Evolutionary conservation across 371 early-diverging fungal species (phyloP).

Genomic region (Apophysomyces variabilis): DNA sequence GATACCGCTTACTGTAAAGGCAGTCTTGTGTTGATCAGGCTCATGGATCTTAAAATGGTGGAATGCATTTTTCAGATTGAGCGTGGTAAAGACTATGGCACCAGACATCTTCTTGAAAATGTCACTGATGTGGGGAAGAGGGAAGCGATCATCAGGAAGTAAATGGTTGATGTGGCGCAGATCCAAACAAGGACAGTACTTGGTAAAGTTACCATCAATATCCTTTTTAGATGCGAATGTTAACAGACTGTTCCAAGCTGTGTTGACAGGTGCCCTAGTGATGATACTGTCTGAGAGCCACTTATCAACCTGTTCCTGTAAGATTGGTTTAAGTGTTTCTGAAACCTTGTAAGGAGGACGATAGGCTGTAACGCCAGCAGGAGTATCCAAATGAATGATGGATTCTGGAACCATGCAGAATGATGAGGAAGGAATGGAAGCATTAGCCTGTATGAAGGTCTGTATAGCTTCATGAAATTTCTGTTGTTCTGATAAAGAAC

Average conservation of each 20-base stretch:
- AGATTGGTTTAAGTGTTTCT: not conserved
- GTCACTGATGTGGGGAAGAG: not conserved
- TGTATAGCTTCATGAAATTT: not conserved
- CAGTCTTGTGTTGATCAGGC: not conserved
- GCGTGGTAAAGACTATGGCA: not conserved
- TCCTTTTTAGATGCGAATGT: constrained; percentile 30
- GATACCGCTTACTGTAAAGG: not conserved
- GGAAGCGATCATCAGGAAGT: not conserved
- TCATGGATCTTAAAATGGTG: no score
- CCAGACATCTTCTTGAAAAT: not conserved
- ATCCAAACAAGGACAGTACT: constrained; percentile 20
- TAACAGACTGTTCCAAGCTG: constrained; percentile 17
- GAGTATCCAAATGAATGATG: not conserved
- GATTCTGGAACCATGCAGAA: constrained; percentile 13
- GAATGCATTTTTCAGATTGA: not conserved
- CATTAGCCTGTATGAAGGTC: not conserved
- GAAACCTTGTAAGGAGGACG: not conserved
- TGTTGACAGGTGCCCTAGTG: not conserved
- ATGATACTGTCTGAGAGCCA: not conserved
- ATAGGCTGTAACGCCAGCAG: constrained; percentile 3
- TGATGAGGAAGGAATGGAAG: not conserved
- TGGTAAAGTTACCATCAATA: constrained; percentile 15
- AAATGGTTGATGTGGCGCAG: constrained; percentile 19
- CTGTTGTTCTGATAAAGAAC: not conserved
- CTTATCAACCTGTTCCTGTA: not conserved